phyloP scores from a whole-genome alignment of 441 rosid species.

The Corymbia calophylla region DNA sequence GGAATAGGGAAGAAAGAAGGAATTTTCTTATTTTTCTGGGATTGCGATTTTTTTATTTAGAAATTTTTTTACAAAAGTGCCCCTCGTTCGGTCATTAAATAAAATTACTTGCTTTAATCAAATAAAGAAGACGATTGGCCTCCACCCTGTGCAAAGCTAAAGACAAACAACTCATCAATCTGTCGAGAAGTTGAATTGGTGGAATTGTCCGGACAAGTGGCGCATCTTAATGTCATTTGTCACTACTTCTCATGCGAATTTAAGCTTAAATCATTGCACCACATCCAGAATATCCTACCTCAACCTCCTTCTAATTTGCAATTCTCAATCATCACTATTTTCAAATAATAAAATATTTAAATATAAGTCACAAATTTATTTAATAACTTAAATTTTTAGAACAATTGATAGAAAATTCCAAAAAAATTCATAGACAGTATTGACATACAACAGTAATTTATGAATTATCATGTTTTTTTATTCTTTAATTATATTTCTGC shows the following conservation, averaged over 20 bases:
- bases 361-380: fast-evolving
- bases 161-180: neutral
- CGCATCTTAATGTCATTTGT: fast-evolving
- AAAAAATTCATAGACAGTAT: fast-evolving
- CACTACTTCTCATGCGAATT: too few species aligned
- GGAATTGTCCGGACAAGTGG: fast-evolving
- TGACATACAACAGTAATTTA: too few species aligned
- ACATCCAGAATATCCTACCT: fast-evolving
- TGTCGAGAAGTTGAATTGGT: fast-evolving
- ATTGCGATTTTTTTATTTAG: too few species aligned
- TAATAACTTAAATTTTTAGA: fast-evolving
- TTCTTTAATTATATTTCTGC: fast-evolving
- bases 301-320: fast-evolving
- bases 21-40: neutral
- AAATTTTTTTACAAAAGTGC: too few species aligned
- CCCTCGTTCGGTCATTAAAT: fast-evolving
- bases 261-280: fast-evolving
- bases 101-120: neutral
- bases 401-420: fast-evolving
- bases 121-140: neutral
- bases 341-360: neutral
- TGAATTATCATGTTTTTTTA: fast-evolving
- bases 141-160: neutral
- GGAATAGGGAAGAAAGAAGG: too few species aligned
- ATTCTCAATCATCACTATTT: fast-evolving